Conservation (phyloP, 352 stramenopile genomes). For the Phytopythium sindhum region DNA sequence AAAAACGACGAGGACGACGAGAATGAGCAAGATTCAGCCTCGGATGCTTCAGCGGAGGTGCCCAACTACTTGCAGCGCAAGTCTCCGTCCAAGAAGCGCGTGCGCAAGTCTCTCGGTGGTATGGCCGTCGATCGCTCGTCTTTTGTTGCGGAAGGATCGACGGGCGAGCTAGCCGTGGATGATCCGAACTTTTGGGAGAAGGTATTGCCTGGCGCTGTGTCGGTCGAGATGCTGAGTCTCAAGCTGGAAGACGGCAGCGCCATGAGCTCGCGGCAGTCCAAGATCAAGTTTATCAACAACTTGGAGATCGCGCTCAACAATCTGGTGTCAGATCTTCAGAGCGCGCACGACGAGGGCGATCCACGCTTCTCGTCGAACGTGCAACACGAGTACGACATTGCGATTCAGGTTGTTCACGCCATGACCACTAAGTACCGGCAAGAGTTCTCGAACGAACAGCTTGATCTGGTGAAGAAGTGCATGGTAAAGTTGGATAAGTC, state of each 20-base stretch:
- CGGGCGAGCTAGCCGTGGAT: slow-evolving; percentile 91
- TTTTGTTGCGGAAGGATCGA: slow-evolving; percentile 91
- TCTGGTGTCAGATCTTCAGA: slow-evolving; percentile 63
- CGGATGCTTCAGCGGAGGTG: slow-evolving; percentile 2
- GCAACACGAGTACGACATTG: slow-evolving; percentile 84
- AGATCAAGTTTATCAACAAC: slow-evolving; percentile 89
- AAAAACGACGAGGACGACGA: slow-evolving; percentile 29
- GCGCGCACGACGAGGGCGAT: slow-evolving; percentile 39
- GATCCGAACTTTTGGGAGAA: slow-evolving; percentile 97
- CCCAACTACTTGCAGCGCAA: slow-evolving; percentile 26
- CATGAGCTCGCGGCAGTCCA: slow-evolving; percentile 72
- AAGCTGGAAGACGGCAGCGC: slow-evolving; percentile 87
- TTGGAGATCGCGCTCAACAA: slow-evolving; percentile 74
- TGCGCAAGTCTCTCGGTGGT: slow-evolving; percentile 72
- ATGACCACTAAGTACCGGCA: slow-evolving; percentile 74
- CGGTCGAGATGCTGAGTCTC: slow-evolving; percentile 82
- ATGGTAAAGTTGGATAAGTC: slow-evolving; percentile 79
- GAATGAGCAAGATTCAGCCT: slow-evolving; percentile 13
- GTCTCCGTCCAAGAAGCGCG: slow-evolving; percentile 43
- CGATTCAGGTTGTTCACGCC: slow-evolving; percentile 77
- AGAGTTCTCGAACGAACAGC: slow-evolving; percentile 80
- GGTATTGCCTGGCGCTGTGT: slow-evolving; percentile 82
- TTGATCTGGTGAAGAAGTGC: slow-evolving; percentile 76
- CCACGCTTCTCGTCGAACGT: slow-evolving; percentile 47
- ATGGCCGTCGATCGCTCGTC: slow-evolving; percentile 86